Evolutionary conservation across 2,329 filamentous ascomycete species (phyloP), one percentile per base, ranked within the genome.

Genomic region (Thielaviopsis punctulata): DNA sequence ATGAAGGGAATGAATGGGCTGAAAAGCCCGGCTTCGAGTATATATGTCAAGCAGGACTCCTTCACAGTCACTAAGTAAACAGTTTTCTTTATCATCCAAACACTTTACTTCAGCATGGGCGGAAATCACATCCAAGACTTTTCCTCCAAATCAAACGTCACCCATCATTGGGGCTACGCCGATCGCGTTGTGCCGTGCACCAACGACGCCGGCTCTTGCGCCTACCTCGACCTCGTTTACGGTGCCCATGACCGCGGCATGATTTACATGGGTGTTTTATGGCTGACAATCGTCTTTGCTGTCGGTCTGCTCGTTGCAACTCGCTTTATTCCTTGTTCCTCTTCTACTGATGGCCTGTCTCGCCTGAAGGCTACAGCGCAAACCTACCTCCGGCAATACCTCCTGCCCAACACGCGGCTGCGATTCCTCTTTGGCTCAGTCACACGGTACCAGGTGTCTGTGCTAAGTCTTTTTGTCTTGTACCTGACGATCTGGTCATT

Each of bases 401-500:
- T 87, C 2, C 72, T 87, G 1, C 77, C 77, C 0, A 80, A 85
- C 58, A 70, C 72, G 2, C 63, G 73, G 2, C 66, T 71, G 18
- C 59, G 63, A 19, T 54, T 51, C 15, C 59, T 86, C 50, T 86
- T 88, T 57, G 82, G 83, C 24, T 72, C 77, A 55, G 79, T 80
- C 1, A 84, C 80, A 1, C 72, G 82, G 19, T 68, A 86, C 6
- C 84, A 88, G 60, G 71, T 87, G 3, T 59, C 78, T 21, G 69
- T 84, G 24, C 67, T 87, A 2, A 62, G 71, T 1, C 63, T 77
- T 9, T 63, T 88, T 1, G 62, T 69, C 1, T 73, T 60, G 1
- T 88, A 89, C 60, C 67, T 88, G 0, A 66, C 76, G 45, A 68
- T 87, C 56, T 86, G 80, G 66, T 76, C 73, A 62, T 84, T 87